These are phyloP conservation scores for Austroboletus festivus DNA, from an alignment of 768 basidiomycete species.

Conservation along the genomic window DNA sequence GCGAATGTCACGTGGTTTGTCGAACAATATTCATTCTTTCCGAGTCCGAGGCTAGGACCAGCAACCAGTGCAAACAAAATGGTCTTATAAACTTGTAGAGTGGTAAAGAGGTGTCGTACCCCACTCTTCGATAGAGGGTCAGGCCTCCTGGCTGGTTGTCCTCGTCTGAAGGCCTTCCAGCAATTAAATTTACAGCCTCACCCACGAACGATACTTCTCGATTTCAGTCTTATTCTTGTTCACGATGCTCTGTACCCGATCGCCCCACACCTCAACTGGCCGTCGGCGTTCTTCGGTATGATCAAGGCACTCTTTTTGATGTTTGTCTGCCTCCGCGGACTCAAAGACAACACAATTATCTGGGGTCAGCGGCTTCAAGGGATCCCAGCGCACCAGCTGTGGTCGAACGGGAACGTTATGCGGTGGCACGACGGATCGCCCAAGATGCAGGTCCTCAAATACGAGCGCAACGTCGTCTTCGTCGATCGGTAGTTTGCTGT, in stretches of 20 bases:
- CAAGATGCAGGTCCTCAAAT: slow-evolving; percentile 84
- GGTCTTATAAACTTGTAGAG: too few relatives aligned
- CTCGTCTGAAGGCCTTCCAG: not conserved
- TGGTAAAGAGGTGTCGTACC: too few relatives aligned
- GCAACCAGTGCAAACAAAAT: too few relatives aligned
- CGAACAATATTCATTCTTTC: too few relatives aligned
- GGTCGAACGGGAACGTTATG: slow-evolving; percentile 71
- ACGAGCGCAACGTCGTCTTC: slow-evolving; percentile 81
- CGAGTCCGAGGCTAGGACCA: too few relatives aligned
- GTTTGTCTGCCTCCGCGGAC: slow-evolving; percentile 65
- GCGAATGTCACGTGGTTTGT: slow-evolving; percentile 8
- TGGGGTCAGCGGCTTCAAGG: slow-evolving; percentile 53
- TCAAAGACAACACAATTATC: slow-evolving; percentile 90
- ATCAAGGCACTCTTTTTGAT: slow-evolving; percentile 45
- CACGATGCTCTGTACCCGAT: slow-evolving; percentile 57
- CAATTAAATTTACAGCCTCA: slow-evolving; percentile 21
- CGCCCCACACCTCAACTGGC: slow-evolving; percentile 69
- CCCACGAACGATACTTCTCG: slow-evolving; percentile 52
- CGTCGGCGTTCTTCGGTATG: slow-evolving; percentile 13
- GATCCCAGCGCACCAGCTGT: slow-evolving; percentile 80
- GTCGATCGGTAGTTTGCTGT: slow-evolving; percentile 74
- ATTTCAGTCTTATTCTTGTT: slow-evolving; percentile 58
- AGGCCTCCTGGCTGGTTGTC: too few relatives aligned
- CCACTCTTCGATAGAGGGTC: too few relatives aligned
- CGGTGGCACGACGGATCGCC: slow-evolving; percentile 77